A percentile compares a stretch with the other conserved stretches of the same genome.
Conservation (phyloP, 441 rosid genomes). For the Dalechampia spathulata region DNA sequence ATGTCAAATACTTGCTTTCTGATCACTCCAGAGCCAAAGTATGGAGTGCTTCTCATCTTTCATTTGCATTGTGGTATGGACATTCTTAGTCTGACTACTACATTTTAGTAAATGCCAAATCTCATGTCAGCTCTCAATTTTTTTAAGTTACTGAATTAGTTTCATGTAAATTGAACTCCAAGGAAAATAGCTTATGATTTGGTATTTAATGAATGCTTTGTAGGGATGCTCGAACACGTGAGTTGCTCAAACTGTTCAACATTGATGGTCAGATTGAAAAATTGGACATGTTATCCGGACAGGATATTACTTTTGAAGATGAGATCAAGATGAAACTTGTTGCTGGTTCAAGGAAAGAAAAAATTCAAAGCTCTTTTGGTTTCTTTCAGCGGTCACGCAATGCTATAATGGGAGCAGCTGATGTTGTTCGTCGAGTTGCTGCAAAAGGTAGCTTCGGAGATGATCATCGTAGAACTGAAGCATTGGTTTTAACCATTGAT, state of each 20-base stretch:
- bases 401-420: constrained; percentile 99
- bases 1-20: constrained; percentile 61
- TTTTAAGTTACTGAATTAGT: background rate
- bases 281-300: constrained; percentile 43
- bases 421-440: constrained; percentile 92
- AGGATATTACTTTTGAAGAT: constrained; percentile 59
- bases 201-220: constrained; percentile 5
- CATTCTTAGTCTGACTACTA: too few relatives aligned
- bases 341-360: constrained; percentile 74
- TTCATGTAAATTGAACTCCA: background rate
- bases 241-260: constrained; percentile 77
- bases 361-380: constrained; percentile 69
- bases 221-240: constrained; percentile 93
- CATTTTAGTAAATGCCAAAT: too few relatives aligned
- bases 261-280: constrained; percentile 87
- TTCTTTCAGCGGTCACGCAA: constrained; percentile 95
- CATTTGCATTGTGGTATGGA: constrained; percentile 75
- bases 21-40: constrained; percentile 72
- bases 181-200: background rate
- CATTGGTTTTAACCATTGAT: constrained; percentile 59
- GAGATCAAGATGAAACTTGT: constrained; percentile 69
- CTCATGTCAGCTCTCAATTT: background rate
- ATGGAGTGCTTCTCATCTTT: constrained; percentile 70
- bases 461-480: constrained; percentile 81
- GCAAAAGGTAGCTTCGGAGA: constrained; percentile 75